Base-by-base conservation (phyloP, 768 basidiomycete species). In the Leucocoprinus birnbaumii region DNA sequence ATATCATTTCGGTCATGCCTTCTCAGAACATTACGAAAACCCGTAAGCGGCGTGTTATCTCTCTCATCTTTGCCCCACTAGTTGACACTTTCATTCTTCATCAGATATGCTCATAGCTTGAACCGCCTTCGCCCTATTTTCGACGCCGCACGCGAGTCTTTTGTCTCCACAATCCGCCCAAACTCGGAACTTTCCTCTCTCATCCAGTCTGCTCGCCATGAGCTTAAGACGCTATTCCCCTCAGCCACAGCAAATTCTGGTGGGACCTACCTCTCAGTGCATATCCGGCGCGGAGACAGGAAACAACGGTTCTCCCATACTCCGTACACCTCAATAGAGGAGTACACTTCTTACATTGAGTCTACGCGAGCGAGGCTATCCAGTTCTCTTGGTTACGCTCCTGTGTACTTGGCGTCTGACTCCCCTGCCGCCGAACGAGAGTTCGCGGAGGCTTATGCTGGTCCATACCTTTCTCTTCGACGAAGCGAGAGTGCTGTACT, bases 241-340 rank as follows among this genome's bases (percentile, higher is more conserved):
- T 56, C 59, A 31, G 43, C 53, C 18, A 57, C 60, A 25, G 22
- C 48, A 18, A 34, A 44, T 13, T 16, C 35, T 3, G 47, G 53
- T 1, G 43, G 31, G 24, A 62, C 66, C 3, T 87, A 86, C 63
- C 61, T 83, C 41, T 74, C 77, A n/a, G 71, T 83, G 11, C 85
- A 89, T 64, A 75, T 87, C 56, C 82, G 86, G 31, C 77, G 79
- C 42, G 86, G 86, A 13, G 86, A 87, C 68, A 73, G 76, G 5
- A 66, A 70, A 46, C 75, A 81, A 11, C 57, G 63, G 9, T 80
- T 78, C 3, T 80, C 73, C 66, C 70, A 43, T 60, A 68, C 4
- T 73, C 79, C 62, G 72, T 89, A 14, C 82, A 85, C 1, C 59
- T 78, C 22, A 59, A 72, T 41, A 24, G 42, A 47, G 35, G 74